Evolutionary conservation across 495 filamentous ascomycete species (phyloP), one percentile per base, ranked within the genome.

Genomic region (Penicillium chermesinum): DNA sequence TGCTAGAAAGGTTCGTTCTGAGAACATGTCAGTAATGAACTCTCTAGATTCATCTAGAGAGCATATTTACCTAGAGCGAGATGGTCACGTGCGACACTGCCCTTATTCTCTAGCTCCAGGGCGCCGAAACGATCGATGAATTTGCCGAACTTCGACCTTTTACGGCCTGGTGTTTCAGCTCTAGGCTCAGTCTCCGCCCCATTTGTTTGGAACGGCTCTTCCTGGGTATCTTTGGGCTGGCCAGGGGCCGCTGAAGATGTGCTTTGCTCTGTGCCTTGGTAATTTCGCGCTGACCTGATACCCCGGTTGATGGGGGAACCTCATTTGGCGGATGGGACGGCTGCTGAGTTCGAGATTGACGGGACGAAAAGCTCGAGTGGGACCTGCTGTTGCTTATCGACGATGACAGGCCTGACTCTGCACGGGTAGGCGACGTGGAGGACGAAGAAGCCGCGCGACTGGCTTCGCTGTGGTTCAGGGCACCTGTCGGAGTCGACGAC

Each of bases 1-100:
- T 41, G 93, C 93, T 16, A 98, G 81, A 67, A 97, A 98, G 2
- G 93, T 98, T 21, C 93, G 84, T 68, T 98, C 93, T 96, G 59
- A 19, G 46, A 7, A 15, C 18, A n/a, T 12, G 36, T 59, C 37
- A 52, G 47, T 40, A 18, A 2, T 17, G 17, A 7, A 12, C n/a
- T 40, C 38, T 40, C 8, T 40, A 19, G 38, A 38, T 22, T 25
- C n/a, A 18, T 27, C 6, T 21, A 32, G 1, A 32, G 16, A 37
- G 14, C 19, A 13, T 48, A 64, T 78, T 53, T 77, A 96, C 91
- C 91, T 50, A 98, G 69, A 20, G 93, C 93, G 42, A 98, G 72
- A 71, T 98, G 93, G 65, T 98, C 93, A 53, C 93, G 78, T 36
- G 93, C 93, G 16, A 96, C 90, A 64, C 87, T 91, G 13, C 91